Base-by-base conservation (phyloP, 345 rosid genomes). In the Brassica nigra region DNA sequence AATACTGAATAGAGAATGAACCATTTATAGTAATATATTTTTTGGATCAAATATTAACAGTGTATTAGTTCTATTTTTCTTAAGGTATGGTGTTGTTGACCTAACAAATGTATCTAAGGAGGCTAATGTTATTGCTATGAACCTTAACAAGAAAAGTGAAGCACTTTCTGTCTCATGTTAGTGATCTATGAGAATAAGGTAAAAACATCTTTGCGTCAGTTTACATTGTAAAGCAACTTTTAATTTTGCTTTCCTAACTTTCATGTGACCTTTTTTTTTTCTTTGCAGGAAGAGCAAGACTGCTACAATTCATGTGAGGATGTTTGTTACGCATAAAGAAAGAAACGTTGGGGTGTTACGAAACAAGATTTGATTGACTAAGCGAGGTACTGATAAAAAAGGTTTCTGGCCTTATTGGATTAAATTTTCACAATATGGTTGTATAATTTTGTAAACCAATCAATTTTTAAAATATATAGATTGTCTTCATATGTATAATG, bases 31-130 rank as follows among this genome's bases (percentile, higher is more conserved):
- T n/a, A 12, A 31, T 52, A 23, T 34, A 6, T 9, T 39, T 39
- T 39, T 8, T 39, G 14, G 47, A 10, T 8, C 14, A 39, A 39
- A 39, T 39, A 8, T 15, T 27, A 12, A 18, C 14, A 14, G 64
- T 7, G 10, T 8, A 8, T 9, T 39, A 39, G 0, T 8, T 39
- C 10, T 39, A 39, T 9, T 39, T 39, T 39, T 39, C 47, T 39
- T 39, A 39, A 2, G 14, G 47, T 2, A 39, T 58, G 70, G 69
- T 77, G 47, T 75, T 47, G 9, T 44, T 39, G 61, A 29, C 69
- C 6, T 73, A 59, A 73, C 93, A 94, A 97, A 89, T 82, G 75
- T 88, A 78, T 81, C 87, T 54, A 82, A 91, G 89, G 93, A 86
- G 70, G 88, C 88, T 76, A 88, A 87, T 83, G 86, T 87, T 8